Evolutionary conservation across 345 rosid genomes (phyloP), one percentile per base, ranked within the genome.

Genomic region (Boechera retrofracta): DNA sequence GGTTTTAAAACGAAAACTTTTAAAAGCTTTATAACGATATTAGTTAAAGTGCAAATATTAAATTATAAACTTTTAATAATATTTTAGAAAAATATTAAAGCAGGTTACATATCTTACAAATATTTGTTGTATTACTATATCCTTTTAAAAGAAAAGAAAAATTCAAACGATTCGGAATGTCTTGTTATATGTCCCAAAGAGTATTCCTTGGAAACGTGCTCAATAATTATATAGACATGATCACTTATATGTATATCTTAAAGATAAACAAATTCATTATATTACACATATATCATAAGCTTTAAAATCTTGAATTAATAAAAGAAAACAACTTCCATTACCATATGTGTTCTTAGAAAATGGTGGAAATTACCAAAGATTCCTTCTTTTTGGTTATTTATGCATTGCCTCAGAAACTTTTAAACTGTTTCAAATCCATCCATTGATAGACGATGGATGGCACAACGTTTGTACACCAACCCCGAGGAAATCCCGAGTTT

Each of bases 401-500:
- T 32, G 13, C 5, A 39, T 67, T 60, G 2, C 45, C 74, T 10
- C 42, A 12, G 9, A 51, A 67, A 51, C 52, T 49, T 32, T 32
- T 24, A 24, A 58, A 67, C 0, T 2, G 38, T 35, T 77, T 91
- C 82, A 90, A 69, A 83, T 88, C 97, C 96, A 92, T 67, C 82
- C 80, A 69, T 80, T 58, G 66, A 63, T 80, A 39, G 82, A 69
- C 26, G 79, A 64, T 31, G 91, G 91, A 67, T 84, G 89, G 55
- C 83, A 80, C 24, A 89, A 80, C 55, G 88, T 63, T 71, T 86
- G 92, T 18, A 82, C 86, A 68, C 97, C 98, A 16, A 92, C 98
- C 44, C 99, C 98, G 33, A 95, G 85, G 69, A 95, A 95, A 62
- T 95, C 98, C 70, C 99, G 87, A 29, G 99, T 95, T 83, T 95